These are phyloP conservation scores for Aspergillus carbonarius DNA, from an alignment of 2,329 filamentous ascomycete species.

Conservation along the genomic window DNA sequence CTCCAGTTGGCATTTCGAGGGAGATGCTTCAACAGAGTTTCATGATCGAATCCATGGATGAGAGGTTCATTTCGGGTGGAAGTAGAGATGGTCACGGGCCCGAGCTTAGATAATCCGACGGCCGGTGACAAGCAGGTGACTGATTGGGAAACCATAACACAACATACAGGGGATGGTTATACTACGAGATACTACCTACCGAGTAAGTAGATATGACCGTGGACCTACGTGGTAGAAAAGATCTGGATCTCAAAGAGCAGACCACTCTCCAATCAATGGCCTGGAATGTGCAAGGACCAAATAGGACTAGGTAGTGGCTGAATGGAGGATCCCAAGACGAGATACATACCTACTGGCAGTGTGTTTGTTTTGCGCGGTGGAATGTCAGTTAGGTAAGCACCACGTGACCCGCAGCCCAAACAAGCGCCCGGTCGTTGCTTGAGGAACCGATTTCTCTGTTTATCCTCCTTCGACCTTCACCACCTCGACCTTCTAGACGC, in stretches of 20 bases:
- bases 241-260: too few relatives aligned
- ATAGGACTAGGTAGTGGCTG: too few relatives aligned
- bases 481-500: constrained; percentile 18
- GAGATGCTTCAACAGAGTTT: too few relatives aligned
- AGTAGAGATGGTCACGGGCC: background rate
- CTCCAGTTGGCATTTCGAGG: too few relatives aligned
- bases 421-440: constrained; percentile 37
- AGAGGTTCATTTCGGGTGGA: background rate
- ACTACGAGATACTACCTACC: too few relatives aligned
- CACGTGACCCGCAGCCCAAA: constrained; percentile 36
- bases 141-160: too few relatives aligned
- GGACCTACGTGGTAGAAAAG: too few relatives aligned
- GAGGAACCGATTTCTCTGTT: constrained; percentile 44
- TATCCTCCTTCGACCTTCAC: constrained; percentile 30
- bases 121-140: background rate
- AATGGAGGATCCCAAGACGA: background rate
- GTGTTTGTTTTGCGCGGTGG: constrained; percentile 9
- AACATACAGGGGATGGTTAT: too few relatives aligned
- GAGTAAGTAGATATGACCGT: too few relatives aligned
- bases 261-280: too few relatives aligned
- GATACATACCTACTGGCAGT: background rate
- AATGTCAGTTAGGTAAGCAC: constrained; percentile 25
- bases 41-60: too few relatives aligned
- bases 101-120: background rate
- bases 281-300: background rate